Evolutionary conservation across 1,284 basidiomycete species (phyloP), one percentile per base, ranked within the genome.

Genomic region (Sphagnurus paluster): DNA sequence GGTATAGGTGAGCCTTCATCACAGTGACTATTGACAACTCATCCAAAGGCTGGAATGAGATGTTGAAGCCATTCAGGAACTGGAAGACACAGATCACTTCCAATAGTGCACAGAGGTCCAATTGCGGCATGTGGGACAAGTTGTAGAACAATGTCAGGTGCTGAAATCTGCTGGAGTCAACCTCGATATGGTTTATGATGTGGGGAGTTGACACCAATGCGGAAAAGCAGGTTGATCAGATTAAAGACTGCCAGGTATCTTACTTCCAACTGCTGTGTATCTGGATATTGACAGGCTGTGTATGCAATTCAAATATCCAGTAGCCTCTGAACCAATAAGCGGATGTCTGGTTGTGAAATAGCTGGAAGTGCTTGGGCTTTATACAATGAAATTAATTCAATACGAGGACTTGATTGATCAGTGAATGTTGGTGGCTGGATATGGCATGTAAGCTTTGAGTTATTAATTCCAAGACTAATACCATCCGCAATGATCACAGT

Each of bases 21-120:
- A 19, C 26, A 19, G 21, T 40, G 24, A 13, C 40, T 21, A 33
- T 42, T 42, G 11, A 42, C 17, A 42, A 42, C 40, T 20, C 9
- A 13, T 3, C 40, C 29, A 42, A 42, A 19, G 8, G 40, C 40
- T 20, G 40, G 40, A 23, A 32, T 19, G 10, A 42, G 29, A 17
- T 13, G 20, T 42, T 42, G 40, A 30, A 42, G 10, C 40, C 40
- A 42, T 23, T 20, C 40, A 28, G 41, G 41, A 17, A 41, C 30
- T 17, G 8, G 28, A 17, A 11, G 20, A 14, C 28, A 13, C n/a
- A 21, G 19, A 13, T 42, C 5, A n/a, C n/a, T n/a, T 24, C n/a
- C 9, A 14, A 42, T 34, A 9, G n/a, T 10, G 16, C 26, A 14
- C 3, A 42, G 32, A 14, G 24, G 19, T 4, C 13, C 23, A 26